These are phyloP conservation scores for Ganoderma sp. DNA, from an alignment of 1,284 basidiomycete genomes.

Conservation along the genomic window DNA sequence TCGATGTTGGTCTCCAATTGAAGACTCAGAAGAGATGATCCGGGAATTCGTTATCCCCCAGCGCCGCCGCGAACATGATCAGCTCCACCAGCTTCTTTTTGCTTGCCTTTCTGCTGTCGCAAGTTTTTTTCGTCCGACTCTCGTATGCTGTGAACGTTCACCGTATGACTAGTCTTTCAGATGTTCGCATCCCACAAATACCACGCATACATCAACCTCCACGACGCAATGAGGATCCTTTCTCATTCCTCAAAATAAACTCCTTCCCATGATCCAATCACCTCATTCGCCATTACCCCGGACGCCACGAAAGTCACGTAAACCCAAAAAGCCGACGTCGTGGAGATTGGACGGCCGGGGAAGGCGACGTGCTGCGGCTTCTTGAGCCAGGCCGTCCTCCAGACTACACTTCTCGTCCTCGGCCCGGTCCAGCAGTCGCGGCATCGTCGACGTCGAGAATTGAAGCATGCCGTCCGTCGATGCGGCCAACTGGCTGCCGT, in stretches of 20 bases:
- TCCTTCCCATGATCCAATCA: neutral
- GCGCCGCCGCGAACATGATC: neutral
- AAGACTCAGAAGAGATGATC: neutral
- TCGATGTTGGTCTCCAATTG: neutral
- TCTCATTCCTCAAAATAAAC: neutral
- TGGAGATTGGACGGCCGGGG: neutral
- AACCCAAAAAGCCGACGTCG: slow-evolving; percentile 2
- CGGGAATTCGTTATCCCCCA: neutral
- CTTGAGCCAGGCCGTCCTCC: neutral
- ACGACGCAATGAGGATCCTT: neutral
- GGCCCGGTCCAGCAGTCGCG: slow-evolving; percentile 29
- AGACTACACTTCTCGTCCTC: slow-evolving; percentile 18
- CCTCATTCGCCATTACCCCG: neutral
- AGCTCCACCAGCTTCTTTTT: neutral
- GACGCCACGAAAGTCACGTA: neutral
- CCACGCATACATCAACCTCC: neutral
- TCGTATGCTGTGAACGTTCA: neutral
- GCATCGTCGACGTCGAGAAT: slow-evolving; percentile 29
- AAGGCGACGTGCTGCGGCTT: slow-evolving; percentile 2
- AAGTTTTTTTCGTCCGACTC: neutral
- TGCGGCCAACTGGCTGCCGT: slow-evolving; percentile 16
- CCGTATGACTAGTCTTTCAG: neutral
- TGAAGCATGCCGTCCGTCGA: slow-evolving; percentile 31
- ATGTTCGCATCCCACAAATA: neutral
- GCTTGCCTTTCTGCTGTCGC: neutral